A percentile compares a stretch with the other conserved stretches of the same genome.
Evolutionary conservation across 108 stramenopile species (phyloP).

Genomic region (Nitzschia sp.): DNA sequence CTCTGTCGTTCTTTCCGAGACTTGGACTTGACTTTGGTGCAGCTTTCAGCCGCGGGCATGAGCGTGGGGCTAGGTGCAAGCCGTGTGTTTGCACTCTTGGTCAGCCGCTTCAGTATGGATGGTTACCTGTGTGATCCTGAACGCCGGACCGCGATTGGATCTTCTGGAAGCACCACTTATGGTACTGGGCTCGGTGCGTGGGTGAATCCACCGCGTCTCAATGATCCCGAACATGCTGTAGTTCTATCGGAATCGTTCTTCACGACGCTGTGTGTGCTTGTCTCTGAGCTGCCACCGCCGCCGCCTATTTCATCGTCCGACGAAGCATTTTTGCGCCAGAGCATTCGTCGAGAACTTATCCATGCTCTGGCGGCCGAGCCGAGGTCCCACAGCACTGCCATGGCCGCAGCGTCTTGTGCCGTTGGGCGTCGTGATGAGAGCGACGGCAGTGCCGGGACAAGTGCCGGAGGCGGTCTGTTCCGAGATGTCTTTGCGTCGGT

Average conservation of each 20-base stretch:
- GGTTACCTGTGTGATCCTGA: constrained; percentile 87
- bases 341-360: constrained; percentile 83
- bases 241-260: constrained; percentile 85
- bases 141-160: constrained; percentile 46
- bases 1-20: constrained; percentile 85
- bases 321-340: constrained; percentile 59
- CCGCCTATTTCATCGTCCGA: constrained; percentile 66
- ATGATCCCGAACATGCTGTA: constrained; percentile 82
- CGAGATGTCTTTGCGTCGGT: constrained; percentile 73
- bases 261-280: constrained; percentile 76
- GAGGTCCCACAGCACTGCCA: constrained; percentile 86
- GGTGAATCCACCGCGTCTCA: constrained; percentile 83
- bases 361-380: constrained; percentile 91
- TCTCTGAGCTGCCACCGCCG: constrained; percentile 86
- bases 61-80: constrained; percentile 84
- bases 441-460: constrained; percentile 60
- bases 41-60: constrained; percentile 84
- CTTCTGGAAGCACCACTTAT: constrained; percentile 21
- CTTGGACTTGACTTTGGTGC: constrained; percentile 81
- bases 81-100: constrained; percentile 67
- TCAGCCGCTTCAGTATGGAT: constrained; percentile 84
- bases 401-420: constrained; percentile 74
- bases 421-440: constrained; percentile 77
- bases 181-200: constrained; percentile 40
- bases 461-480: constrained; percentile 67